These are phyloP conservation scores for Ceratocystis diversiconidia DNA, from an alignment of 2,329 filamentous ascomycete genomes.

Conservation along the genomic window DNA sequence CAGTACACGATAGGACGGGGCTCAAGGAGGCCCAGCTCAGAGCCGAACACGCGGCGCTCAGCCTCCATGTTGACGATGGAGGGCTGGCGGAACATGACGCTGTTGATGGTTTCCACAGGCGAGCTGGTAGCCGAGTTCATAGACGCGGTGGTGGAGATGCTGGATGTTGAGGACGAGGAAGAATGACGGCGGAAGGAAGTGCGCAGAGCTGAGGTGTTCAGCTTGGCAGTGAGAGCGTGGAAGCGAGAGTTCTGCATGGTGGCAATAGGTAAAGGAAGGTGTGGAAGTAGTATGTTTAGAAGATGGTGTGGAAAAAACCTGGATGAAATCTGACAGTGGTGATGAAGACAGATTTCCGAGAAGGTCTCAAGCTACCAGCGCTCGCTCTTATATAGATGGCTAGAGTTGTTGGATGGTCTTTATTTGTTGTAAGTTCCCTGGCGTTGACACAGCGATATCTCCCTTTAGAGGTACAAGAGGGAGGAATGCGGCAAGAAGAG, in stretches of 20 bases:
- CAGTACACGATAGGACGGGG: conserved; percentile 49
- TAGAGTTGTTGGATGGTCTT: not conserved
- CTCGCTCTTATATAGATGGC: conserved; percentile 4
- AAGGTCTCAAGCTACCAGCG: conserved; percentile 3
- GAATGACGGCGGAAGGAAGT: conserved; percentile 39
- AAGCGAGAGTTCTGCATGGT: conserved; percentile 37
- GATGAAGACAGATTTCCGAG: not conserved
- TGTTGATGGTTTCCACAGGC: conserved; percentile 40
- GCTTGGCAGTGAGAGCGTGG: conserved; percentile 36
- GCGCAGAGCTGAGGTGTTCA: conserved; percentile 35
- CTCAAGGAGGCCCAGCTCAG: conserved; percentile 43
- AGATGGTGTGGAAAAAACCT: not conserved
- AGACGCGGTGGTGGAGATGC: conserved; percentile 9
- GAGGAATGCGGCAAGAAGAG: conserved; percentile 13
- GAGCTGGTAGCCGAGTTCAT: conserved; percentile 28
- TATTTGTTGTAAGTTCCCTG: conserved; percentile 5
- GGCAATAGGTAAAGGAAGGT: conserved; percentile 18
- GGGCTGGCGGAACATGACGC: conserved; percentile 43
- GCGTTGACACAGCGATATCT: conserved; percentile 10
- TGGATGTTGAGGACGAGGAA: conserved; percentile 33
- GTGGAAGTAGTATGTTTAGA: not conserved
- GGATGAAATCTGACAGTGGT: too few species aligned
- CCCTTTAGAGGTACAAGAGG: conserved; percentile 10
- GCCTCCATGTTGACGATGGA: conserved; percentile 44
- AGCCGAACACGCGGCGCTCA: conserved; percentile 39